Evolutionary conservation across 2,329 filamentous ascomycete genomes (phyloP), one percentile per base, ranked within the genome.

Genomic region (Trichoderma simmonsii): DNA sequence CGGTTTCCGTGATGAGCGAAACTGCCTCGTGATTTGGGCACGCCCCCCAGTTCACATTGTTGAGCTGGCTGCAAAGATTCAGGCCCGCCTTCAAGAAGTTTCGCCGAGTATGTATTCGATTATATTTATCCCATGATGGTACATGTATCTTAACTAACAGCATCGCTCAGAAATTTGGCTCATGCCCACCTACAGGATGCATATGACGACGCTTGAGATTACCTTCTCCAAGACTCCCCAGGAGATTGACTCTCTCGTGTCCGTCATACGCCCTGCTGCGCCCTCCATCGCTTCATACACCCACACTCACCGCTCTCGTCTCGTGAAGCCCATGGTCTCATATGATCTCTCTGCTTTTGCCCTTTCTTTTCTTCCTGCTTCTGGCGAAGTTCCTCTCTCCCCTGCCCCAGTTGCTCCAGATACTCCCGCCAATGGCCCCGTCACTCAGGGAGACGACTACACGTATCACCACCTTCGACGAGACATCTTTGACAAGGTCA

Each of bases 401-500:
- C 84, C 86, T 1, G 71, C 81, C 5, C 81, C 85, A 1, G 78
- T 79, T 2, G 79, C 80, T 5, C 82, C 84, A 1, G 80, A 82
- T 34, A 74, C 76, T n/a, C 76, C 75, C 14, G 76, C 77, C 28
- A 60, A 67, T 21, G 59, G 43, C 4, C 36, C 39, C 57, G 80
- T 81, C 15, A 79, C 83, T 18, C 82, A 86, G 51, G 86, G 88
- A 21, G 92, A 96, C 75, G 78, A 76, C 1, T 98, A 93, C 82
- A 95, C 92, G 0, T 98, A 98, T 80, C 95, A 98, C 79, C 95
- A 98, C 80, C 88, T 98, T 9, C 90, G 95, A 3, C 87, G 91
- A 4, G 94, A 97, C 78, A 80, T 97, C 14, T 96, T 91, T 79
- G 84, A 87, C 63, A 83, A 89, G 30, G 87, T 89, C 4, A 83